phyloP scores from a whole-genome alignment of 2,329 filamentous ascomycete genomes.

The Pseudogymnoascus sp. region DNA sequence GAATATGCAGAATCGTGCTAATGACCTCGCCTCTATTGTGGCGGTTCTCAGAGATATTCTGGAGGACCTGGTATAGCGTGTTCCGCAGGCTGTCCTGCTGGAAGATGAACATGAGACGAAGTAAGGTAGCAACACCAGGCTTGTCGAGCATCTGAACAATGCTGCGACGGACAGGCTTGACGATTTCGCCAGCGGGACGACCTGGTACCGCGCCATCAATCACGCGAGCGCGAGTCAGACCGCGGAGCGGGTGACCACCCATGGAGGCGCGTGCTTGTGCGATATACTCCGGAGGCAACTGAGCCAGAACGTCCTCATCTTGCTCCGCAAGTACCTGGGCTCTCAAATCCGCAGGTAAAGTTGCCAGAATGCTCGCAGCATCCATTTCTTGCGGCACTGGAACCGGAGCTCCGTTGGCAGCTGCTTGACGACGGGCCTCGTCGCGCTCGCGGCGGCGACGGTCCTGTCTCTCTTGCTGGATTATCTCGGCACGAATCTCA shows the following conservation, averaged over 20 bases:
- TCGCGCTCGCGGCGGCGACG: conserved; percentile 83
- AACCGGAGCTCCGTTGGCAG: conserved; percentile 35
- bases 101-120: conserved; percentile 97
- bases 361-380: conserved; percentile 83
- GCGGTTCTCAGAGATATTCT: conserved; percentile 91
- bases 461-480: conserved; percentile 84
- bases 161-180: conserved; percentile 66
- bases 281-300: conserved; percentile 77
- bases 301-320: conserved; percentile 77
- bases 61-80: conserved; percentile 78
- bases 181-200: conserved; percentile 28
- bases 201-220: conserved; percentile 38
- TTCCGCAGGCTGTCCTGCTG: conserved; percentile 80
- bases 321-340: conserved; percentile 87
- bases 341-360: conserved; percentile 75
- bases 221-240: conserved; percentile 31
- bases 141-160: conserved; percentile 97
- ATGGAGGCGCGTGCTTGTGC: conserved; percentile 66
- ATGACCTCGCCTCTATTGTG: conserved; percentile 92
- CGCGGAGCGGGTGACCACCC: conserved; percentile 12
- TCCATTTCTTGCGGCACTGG: conserved; percentile 68
- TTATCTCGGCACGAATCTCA: conserved; percentile 82
- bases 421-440: conserved; percentile 62
- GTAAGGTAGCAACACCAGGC: conserved; percentile 85
- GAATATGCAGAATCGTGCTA: conserved; percentile 82